Evolutionary conservation across 768 basidiomycete species (phyloP), one percentile per base, ranked within the genome.

Genomic region (Kockovaella imperatae): DNA sequence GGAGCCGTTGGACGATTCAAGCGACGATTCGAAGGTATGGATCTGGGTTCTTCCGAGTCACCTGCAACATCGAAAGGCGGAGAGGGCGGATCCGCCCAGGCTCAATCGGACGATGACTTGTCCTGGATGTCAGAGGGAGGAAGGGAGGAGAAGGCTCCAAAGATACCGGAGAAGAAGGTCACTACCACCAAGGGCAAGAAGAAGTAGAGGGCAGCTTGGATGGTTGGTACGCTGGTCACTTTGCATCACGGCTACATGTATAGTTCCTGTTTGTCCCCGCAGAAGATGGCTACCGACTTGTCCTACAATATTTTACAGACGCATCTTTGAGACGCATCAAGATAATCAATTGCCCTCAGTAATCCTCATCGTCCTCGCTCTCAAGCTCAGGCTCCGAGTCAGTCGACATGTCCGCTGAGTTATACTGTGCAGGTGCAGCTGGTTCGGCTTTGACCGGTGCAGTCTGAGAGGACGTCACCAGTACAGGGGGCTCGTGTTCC

Each of bases 1-100:
- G 89, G 89, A 5, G 75, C 89, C 10, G 72, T 91, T 62, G 86
- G 86, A 10, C 76, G 87, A 60, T 91, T 87, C 72, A 85, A 76
- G 68, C 77, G 79, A 61, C 77, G 76, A 52, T 91, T 89, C 62
- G 84, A 74, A 21, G 76, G 77, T 11, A 46, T 53, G 34, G 45
- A 23, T 17, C n/a, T 36, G 30, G 15, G 30, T 18, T n/a, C 31
- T 32, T 11, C 6, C 14, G 17, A 13, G 2, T 28, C 47, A 24
- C 17, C 39, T 6, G 39, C 36, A 6, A n/a, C 26, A 11, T 30
- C 42, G 20, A 31, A 20, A 10, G 40, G 8, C 15, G 50, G 25
- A 23, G 28, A 23, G 39, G 45, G 15, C 13, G 42, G 20, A 8
- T 8, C 36, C 26, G 35, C 31, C 43, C 46, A 32, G 18, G n/a